Percentiles rank a stretch among this genome's conserved stretches.
Conservation (phyloP, 768 basidiomycete genomes). For the Dioszegia hungarica region DNA sequence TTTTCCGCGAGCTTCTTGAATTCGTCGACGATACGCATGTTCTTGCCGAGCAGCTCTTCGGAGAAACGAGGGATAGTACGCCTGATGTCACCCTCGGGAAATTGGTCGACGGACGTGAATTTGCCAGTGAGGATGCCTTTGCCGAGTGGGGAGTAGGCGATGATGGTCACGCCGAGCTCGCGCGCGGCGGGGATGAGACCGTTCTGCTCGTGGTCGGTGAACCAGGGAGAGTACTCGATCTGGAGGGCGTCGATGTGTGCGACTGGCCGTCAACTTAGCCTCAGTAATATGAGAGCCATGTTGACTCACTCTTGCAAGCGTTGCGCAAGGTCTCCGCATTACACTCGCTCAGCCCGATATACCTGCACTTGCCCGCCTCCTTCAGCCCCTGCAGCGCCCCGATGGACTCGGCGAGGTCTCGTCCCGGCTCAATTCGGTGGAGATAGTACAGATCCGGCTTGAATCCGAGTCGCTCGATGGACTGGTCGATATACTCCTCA, state of each 20-base stretch:
- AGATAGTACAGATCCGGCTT: conserved; percentile 38
- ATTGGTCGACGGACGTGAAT: conserved; percentile 19
- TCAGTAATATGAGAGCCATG: not conserved
- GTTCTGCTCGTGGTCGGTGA: conserved; percentile 41
- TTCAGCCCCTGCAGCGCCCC: conserved; percentile 34
- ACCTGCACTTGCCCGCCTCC: conserved; percentile 39
- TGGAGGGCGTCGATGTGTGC: conserved; percentile 42
- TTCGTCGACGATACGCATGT: conserved; percentile 48
- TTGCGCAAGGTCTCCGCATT: conserved; percentile 40
- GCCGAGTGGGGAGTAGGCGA: conserved; percentile 52
- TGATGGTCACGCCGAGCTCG: conserved; percentile 52
- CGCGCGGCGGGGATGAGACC: conserved; percentile 46
- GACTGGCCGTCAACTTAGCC: conserved; percentile 4
- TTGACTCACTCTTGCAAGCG: conserved; percentile 24
- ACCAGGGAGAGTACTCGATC: conserved; percentile 47
- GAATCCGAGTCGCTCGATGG: conserved; percentile 25
- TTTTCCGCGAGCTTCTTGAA: conserved; percentile 46
- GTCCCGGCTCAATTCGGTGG: conserved; percentile 37
- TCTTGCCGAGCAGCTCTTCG: conserved; percentile 49
- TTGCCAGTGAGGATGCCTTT: conserved; percentile 49
- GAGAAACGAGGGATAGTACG: conserved; percentile 44
- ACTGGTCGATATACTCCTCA: conserved; percentile 27
- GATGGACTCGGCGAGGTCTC: conserved; percentile 36
- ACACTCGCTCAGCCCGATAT: conserved; percentile 45
- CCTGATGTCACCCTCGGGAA: conserved; percentile 42